Conservation (phyloP, 257 asterid genomes). For the Plantago elongata region DNA sequence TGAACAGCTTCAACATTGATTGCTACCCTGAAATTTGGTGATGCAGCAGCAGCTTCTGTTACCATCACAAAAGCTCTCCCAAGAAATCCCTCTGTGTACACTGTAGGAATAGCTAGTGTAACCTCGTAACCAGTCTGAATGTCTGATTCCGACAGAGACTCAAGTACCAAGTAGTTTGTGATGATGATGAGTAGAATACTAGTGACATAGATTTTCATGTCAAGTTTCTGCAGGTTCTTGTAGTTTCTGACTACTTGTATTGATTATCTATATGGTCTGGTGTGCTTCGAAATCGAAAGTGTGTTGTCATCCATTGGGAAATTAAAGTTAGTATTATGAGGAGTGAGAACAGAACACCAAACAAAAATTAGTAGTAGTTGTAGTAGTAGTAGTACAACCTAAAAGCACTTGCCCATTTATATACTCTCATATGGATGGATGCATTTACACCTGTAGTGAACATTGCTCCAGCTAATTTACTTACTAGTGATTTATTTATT, state of each 20-base stretch:
- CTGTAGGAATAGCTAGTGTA: conserved; percentile 56
- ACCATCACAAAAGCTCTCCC: conserved; percentile 71
- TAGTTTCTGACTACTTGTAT: too few relatives aligned
- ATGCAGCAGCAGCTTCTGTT: conserved; percentile 19
- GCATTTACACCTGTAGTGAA: conserved; percentile 21
- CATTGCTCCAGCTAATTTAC: background rate
- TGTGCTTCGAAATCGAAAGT: too few relatives aligned
- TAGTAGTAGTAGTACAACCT: conserved; percentile 28
- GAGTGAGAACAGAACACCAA: background rate
- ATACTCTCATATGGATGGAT: background rate
- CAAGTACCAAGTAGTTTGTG: conserved; percentile 6
- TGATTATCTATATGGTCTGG: too few relatives aligned
- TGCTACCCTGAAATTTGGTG: conserved; percentile 54
- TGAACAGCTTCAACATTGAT: conserved; percentile 54
- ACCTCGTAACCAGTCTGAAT: conserved; percentile 46
- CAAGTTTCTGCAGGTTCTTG: conserved; percentile 12
- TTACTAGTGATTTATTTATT: background rate
- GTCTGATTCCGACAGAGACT: conserved; percentile 35
- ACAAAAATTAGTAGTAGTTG: conserved; percentile 16
- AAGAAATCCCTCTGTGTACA: conserved; percentile 46
- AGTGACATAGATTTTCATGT: conserved; percentile 39
- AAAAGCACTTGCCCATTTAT: background rate
- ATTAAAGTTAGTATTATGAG: background rate
- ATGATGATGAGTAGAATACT: conserved; percentile 22
- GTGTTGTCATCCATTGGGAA: background rate